phyloP scores from a whole-genome alignment of 139 green algal genomes.

The Picochlorum sp. region DNA sequence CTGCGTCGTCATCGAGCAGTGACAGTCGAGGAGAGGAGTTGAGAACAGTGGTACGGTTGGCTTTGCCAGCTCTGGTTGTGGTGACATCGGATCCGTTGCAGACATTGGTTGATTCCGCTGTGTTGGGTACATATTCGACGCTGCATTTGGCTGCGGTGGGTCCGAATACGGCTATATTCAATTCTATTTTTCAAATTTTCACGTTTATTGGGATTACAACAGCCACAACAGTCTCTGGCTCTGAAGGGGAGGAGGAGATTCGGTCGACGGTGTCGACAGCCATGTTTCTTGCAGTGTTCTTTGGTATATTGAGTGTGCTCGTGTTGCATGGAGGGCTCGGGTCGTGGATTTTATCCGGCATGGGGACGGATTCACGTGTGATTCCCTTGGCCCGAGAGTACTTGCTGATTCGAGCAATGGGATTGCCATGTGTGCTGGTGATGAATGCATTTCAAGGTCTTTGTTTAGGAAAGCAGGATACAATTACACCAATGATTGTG shows the following conservation, averaged over 20 bases:
- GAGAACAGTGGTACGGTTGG: constrained; percentile 22
- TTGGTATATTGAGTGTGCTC: constrained; percentile 11
- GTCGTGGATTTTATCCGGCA: constrained; percentile 21
- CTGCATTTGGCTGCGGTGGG: constrained; percentile 56
- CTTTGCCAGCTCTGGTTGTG: constrained; percentile 43
- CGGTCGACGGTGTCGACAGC: constrained; percentile 23
- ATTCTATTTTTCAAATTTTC: constrained; percentile 58
- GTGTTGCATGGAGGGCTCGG: constrained; percentile 19
- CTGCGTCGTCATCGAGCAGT: background rate
- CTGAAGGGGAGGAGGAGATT: constrained; percentile 11
- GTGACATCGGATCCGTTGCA: constrained; percentile 61
- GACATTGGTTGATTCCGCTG: constrained; percentile 58
- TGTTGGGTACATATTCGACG: constrained; percentile 45
- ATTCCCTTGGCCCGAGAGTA: constrained; percentile 25
- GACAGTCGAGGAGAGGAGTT: background rate
- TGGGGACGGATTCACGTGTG: constrained; percentile 35
- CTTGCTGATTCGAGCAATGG: constrained; percentile 40
- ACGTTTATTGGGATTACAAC: constrained; percentile 52
- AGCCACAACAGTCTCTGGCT: constrained; percentile 44
- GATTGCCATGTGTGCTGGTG: constrained; percentile 48
- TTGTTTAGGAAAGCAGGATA: constrained; percentile 61
- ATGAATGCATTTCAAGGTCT: constrained; percentile 44
- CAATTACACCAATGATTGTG: constrained; percentile 46
- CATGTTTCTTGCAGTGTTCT: constrained; percentile 25
- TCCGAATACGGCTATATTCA: constrained; percentile 66